phyloP scores from a whole-genome alignment of 75 land plant genomes.

The Cryptomeria japonica region DNA sequence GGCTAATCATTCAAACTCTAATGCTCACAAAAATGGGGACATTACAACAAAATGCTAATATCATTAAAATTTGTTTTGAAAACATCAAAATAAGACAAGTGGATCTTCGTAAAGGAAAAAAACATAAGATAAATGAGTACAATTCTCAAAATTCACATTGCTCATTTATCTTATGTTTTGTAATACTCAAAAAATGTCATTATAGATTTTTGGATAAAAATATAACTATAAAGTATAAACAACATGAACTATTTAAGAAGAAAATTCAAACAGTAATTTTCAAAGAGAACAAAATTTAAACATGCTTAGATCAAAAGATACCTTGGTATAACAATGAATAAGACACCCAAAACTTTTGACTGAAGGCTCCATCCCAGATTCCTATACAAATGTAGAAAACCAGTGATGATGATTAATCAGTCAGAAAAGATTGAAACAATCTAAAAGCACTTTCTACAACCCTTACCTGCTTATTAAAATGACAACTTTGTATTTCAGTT shows the following conservation, averaged over 20 bases:
- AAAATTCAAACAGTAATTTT: background rate
- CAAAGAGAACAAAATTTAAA: background rate
- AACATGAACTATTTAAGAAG: background rate
- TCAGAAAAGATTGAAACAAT: background rate
- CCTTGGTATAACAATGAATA: slow-evolving; percentile 87
- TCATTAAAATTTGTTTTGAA: background rate
- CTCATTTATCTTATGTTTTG: no score
- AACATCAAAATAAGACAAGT: background rate
- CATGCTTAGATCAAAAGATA: slow-evolving; percentile 16
- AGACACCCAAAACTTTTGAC: slow-evolving; percentile 87
- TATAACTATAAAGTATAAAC: background rate
- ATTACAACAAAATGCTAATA: no score
- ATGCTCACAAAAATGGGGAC: no score
- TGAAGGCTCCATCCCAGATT: slow-evolving; percentile 80
- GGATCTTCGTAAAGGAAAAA: background rate
- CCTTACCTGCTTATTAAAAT: background rate
- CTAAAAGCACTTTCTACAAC: background rate
- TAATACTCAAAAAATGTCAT: background rate
- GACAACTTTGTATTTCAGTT: background rate
- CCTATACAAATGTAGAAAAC: slow-evolving; percentile 40
- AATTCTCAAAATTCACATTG: no score
- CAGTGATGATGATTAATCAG: background rate
- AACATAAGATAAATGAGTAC: background rate
- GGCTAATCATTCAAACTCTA: no score
- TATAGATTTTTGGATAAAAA: background rate